Evolutionary conservation across 1,139 yeast species (phyloP), one percentile per base, ranked within the genome.

Genomic region (Saccharomycopsis hybrid): DNA sequence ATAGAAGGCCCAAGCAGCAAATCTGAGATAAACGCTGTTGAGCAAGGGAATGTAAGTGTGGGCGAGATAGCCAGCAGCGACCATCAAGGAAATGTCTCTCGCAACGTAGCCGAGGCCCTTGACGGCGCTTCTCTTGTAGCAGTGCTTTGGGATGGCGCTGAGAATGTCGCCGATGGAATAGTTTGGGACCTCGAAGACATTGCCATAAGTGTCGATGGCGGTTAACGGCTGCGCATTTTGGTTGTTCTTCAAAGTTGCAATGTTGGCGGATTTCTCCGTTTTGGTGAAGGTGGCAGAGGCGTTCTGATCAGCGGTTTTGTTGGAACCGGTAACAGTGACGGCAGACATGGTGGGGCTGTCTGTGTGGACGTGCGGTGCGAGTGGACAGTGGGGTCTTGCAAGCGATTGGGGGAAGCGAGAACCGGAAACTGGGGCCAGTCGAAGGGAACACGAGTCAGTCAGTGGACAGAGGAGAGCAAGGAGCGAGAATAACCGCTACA

Each of bases 101-200:
- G 69, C 71, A 42, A 84, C 88, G 59, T 80, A 85, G 56, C 73
- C 73, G 52, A 82, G 64, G 27, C 89, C 81, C 59, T 70, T 74
- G 36, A 68, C 56, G 48, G 78, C 65, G 37, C 84, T 71, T 62
- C 90, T 76, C 63, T 85, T 78, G 66, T 82, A 85, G 65, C 92
- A 84, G 59, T 82, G 83, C 55, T 79, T 73, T 52, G 95, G 95
- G 59, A 85, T 85, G 42, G 82, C 86, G 52, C 76, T 76, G 60
- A 85, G 69, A 56, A 85, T 75, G 57, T 84, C 88, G 70, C 82
- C 82, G 64, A 85, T 82, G 57, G 89, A 69, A 69, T 71, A 82
- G 60, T 82, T 85, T 31, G 94, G 94, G 7, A 80, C 90, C 50
- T 73, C 75, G 64, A 83, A 85, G 53, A 72, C 78, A 51, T 80